A percentile compares a stretch with the other conserved stretches of the same genome.
phyloP scores from a whole-genome alignment of 768 basidiomycete genomes.

The Xerocomellus amylosporus region DNA sequence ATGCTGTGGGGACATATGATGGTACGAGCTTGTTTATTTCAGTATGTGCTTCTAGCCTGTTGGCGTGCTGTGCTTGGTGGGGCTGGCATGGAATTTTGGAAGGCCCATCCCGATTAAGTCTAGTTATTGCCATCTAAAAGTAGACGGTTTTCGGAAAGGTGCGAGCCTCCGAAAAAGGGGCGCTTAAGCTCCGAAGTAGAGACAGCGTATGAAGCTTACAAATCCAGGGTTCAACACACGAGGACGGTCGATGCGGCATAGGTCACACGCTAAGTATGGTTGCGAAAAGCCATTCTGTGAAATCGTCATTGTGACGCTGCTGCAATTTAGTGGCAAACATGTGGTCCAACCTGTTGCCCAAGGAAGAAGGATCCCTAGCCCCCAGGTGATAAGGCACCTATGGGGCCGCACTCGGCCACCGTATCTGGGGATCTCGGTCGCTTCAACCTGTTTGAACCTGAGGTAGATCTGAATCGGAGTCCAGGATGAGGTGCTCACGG shows the following conservation, averaged over 20 bases:
- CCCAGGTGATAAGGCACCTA: not conserved
- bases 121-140: slow-evolving; percentile 3
- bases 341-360: not conserved
- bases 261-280: not conserved
- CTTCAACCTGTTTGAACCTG: not conserved
- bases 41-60: slow-evolving; percentile 3
- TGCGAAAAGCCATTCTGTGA: not conserved
- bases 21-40: slow-evolving; percentile 16
- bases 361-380: not conserved
- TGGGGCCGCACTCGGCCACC: not conserved
- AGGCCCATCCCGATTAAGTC: slow-evolving; percentile 7
- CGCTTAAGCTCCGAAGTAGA: slow-evolving; percentile 32
- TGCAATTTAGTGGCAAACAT: not conserved
- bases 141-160: not conserved
- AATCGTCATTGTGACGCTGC: not conserved
- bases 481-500: not conserved
- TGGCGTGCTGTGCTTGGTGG: slow-evolving; percentile 25
- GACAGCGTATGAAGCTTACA: slow-evolving; percentile 17
- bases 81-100: slow-evolving; percentile 6
- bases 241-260: slow-evolving; percentile 4
- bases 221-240: slow-evolving; percentile 23
- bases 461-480: not conserved
- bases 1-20: slow-evolving; percentile 18
- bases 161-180: slow-evolving; percentile 25
- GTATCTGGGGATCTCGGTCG: not conserved